These are phyloP conservation scores for Auriscalpium vulgare DNA, from an alignment of 768 basidiomycete genomes.

Conservation along the genomic window DNA sequence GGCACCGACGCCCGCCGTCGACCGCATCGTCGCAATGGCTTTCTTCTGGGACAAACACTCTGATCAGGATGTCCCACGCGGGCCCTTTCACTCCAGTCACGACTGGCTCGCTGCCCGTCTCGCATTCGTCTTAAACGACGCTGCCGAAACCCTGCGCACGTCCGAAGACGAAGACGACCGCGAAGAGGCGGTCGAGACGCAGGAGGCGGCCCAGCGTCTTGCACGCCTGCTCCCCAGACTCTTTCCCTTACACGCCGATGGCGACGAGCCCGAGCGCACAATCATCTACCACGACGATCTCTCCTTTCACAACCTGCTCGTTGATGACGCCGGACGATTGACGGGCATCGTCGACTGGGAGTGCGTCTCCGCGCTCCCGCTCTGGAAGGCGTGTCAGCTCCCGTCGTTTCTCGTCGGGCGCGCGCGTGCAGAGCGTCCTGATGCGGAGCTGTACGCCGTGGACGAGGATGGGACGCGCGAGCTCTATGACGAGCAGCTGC, in stretches of 20 bases:
- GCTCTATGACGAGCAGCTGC: neutral
- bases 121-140: neutral
- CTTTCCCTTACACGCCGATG: too few relatives aligned
- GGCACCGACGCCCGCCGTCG: neutral
- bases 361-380: neutral
- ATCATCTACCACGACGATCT: neutral
- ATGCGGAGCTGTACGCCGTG: neutral
- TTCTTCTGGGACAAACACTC: neutral
- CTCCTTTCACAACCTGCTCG: neutral
- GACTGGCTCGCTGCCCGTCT: neutral
- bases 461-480: neutral
- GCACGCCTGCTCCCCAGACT: neutral
- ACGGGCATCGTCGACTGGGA: neutral
- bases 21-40: neutral
- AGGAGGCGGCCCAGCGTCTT: neutral
- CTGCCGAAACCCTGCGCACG: neutral
- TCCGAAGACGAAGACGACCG: neutral
- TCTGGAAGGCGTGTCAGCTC: neutral
- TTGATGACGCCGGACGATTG: neutral
- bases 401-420: neutral
- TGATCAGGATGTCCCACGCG: neutral
- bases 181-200: neutral
- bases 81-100: neutral
- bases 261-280: neutral
- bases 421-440: neutral